These are phyloP conservation scores for Nothophytophthora sp. DNA, from an alignment of 352 stramenopile genomes.

Conservation along the genomic window DNA sequence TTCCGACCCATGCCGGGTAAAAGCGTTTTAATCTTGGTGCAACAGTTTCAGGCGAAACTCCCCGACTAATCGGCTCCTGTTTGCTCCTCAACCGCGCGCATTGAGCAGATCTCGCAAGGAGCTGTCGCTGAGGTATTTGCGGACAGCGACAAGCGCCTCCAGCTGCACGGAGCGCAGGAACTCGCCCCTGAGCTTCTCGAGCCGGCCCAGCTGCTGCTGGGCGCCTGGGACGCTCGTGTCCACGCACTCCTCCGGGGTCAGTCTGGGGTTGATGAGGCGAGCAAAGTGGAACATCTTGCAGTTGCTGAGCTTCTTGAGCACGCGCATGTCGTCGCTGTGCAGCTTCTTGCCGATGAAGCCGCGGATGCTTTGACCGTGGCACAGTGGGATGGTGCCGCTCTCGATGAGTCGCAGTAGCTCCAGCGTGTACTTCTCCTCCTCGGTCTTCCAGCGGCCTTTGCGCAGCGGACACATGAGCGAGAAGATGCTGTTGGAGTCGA, in stretches of 20 bases:
- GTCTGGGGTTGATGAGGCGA: conserved; percentile 57
- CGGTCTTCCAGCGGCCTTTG: conserved; percentile 72
- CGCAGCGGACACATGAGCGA: conserved; percentile 72
- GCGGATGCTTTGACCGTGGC: conserved; percentile 68
- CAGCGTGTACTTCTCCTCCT: conserved; percentile 78
- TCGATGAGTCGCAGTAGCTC: conserved; percentile 68
- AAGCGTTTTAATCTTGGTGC: too few species aligned
- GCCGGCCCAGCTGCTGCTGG: conserved; percentile 23
- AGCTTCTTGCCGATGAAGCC: conserved; percentile 75
- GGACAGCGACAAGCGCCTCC: conserved; percentile 71
- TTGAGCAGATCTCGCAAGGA: conserved; percentile 70
- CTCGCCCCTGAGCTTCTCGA: conserved; percentile 63
- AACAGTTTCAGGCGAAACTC: too few species aligned
- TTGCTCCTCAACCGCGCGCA: conserved; percentile 19
- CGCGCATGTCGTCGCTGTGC: conserved; percentile 83
- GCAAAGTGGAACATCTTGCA: conserved; percentile 82
- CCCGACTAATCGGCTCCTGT: too few species aligned
- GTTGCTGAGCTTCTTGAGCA: conserved; percentile 86
- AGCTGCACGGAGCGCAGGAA: conserved; percentile 80
- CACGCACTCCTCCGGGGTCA: conserved; percentile 55
- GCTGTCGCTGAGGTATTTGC: conserved; percentile 71
- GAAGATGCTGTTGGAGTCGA: conserved; percentile 75
- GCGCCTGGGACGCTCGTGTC: conserved; percentile 41
- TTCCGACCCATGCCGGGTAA: too few species aligned
- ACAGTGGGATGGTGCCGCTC: conserved; percentile 56